phyloP scores from a whole-genome alignment of 1,284 basidiomycete species.

The Meira miltonrushii region DNA sequence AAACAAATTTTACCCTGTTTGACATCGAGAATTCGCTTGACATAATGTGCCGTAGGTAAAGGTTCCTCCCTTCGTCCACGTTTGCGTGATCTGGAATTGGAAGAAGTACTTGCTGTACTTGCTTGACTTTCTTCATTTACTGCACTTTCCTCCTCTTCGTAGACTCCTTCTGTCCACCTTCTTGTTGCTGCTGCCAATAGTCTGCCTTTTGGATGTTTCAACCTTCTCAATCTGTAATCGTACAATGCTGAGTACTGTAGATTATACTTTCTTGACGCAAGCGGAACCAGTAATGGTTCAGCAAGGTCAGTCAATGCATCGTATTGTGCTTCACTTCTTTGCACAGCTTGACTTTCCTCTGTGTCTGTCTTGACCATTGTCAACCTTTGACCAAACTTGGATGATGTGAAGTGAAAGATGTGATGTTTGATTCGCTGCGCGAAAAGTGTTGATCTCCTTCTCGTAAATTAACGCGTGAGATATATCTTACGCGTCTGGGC shows the following conservation, averaged over 20 bases:
- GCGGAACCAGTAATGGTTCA: conserved; percentile 31
- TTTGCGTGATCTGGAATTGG: conserved; percentile 1
- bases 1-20: conserved; percentile 78
- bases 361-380: no score
- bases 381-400: no score
- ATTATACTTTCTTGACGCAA: conserved; percentile 36
- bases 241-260: conserved; percentile 49
- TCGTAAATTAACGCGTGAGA: no score
- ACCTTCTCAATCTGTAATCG: conserved; percentile 47
- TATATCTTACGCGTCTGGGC: no score
- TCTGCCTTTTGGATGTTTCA: conserved; percentile 29
- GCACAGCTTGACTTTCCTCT: background rate
- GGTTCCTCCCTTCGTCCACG: conserved; percentile 11
- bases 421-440: no score
- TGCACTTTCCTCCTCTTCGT: conserved; percentile 15
- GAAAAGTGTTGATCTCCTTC: no score
- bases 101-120: conserved; percentile 11
- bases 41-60: conserved; percentile 53
- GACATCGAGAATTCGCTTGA: conserved; percentile 83
- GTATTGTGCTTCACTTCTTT: conserved; percentile 1
- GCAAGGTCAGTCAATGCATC: conserved; percentile 19
- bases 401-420: no score
- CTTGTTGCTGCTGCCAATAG: conserved; percentile 28
- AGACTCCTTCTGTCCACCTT: conserved; percentile 16
- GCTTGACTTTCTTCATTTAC: conserved; percentile 17